Evolutionary conservation across 805 yeast species (phyloP).

Genomic region (Spathaspora gorwiae): DNA sequence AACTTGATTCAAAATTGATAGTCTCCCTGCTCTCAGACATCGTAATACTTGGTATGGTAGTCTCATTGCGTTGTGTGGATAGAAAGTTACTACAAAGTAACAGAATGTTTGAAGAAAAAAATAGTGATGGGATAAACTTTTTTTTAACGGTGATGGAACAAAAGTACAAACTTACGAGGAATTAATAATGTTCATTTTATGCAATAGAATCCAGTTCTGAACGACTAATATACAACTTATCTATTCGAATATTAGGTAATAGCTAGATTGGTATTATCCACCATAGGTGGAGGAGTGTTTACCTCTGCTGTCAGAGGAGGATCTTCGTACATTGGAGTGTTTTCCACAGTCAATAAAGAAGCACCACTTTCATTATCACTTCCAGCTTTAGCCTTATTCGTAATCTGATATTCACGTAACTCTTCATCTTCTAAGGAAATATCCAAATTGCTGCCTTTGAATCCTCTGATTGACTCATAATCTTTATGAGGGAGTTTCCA

Average conservation of each 20-base stretch:
- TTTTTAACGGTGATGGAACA: too few relatives aligned
- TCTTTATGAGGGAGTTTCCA: constrained; percentile 33
- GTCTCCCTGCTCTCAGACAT: not conserved
- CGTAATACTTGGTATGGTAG: not conserved
- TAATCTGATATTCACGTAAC: constrained; percentile 7
- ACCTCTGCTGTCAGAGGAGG: not conserved
- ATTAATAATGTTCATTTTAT: too few relatives aligned
- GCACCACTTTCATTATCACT: not conserved
- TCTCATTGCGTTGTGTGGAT: not conserved
- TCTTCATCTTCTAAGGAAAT: constrained; percentile 8
- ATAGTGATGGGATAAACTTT: not conserved
- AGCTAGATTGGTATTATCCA: too few relatives aligned
- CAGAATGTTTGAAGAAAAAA: not conserved
- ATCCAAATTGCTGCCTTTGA: constrained; percentile 9
- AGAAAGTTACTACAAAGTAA: not conserved
- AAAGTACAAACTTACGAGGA: too few relatives aligned
- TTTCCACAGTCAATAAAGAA: not conserved
- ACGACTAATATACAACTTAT: too few relatives aligned
- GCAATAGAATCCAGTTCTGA: not conserved
- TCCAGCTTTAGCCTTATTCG: not conserved
- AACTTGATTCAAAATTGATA: not conserved
- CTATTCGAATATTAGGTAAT: too few relatives aligned
- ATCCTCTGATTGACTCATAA: constrained; percentile 15
- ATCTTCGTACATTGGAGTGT: constrained; percentile 2
- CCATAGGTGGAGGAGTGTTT: not conserved